A percentile compares a stretch with the other conserved stretches of the same genome.
phyloP scores from a whole-genome alignment of 2,329 filamentous ascomycete genomes.

The Tolypocladium cylindrosporum region DNA sequence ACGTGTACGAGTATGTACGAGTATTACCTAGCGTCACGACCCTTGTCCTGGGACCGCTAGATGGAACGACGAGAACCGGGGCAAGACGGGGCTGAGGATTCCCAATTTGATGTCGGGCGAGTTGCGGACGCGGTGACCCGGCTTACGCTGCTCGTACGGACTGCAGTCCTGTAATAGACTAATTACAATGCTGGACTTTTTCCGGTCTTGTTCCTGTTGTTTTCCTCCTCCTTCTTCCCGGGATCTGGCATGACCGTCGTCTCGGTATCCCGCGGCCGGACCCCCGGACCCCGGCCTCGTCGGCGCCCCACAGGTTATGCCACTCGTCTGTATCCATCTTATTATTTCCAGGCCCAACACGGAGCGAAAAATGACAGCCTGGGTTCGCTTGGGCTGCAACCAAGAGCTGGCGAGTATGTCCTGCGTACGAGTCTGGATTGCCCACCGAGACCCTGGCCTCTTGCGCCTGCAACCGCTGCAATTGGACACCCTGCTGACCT shows the following conservation, averaged over 20 bases:
- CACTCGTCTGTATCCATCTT: background rate
- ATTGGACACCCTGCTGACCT: background rate
- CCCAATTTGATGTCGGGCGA: background rate
- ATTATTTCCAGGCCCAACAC: background rate
- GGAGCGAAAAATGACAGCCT: background rate
- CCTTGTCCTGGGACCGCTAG: background rate
- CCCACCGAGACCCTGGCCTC: background rate
- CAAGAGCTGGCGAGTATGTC: background rate
- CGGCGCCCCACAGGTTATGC: background rate
- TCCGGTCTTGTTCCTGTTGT: background rate
- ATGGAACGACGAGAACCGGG: background rate
- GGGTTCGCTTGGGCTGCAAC: background rate
- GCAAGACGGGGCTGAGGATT: background rate
- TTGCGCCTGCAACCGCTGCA: background rate
- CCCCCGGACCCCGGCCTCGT: background rate
- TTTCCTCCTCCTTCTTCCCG: background rate
- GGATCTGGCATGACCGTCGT: background rate
- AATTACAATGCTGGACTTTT: background rate
- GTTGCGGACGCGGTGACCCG: background rate
- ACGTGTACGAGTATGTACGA: too few species aligned
- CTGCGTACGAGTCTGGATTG: background rate
- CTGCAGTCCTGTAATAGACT: background rate
- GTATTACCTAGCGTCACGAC: background rate
- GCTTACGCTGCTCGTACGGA: background rate
- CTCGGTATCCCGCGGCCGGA: background rate